These are phyloP conservation scores for Backusella macrospora DNA, from an alignment of 192 early-diverging fungal species.

Conservation along the genomic window DNA sequence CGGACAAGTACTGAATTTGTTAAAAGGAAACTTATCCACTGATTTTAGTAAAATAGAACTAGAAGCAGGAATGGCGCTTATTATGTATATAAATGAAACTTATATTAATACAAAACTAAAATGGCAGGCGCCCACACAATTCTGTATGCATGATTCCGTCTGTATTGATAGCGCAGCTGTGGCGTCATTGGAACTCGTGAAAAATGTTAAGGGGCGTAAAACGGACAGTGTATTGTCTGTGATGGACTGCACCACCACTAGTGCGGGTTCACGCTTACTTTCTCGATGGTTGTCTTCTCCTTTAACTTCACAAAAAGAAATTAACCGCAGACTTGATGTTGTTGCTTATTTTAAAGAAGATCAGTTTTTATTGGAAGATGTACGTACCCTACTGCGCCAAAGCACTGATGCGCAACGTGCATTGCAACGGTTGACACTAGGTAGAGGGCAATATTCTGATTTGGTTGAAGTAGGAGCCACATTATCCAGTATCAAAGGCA, in stretches of 20 bases:
- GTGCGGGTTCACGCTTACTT: slow-evolving; percentile 75
- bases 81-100: slow-evolving; percentile 75
- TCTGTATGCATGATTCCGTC: slow-evolving; percentile 60
- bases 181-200: slow-evolving; percentile 75
- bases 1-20: not conserved
- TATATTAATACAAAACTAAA: slow-evolving; percentile 65
- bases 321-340: slow-evolving; percentile 73
- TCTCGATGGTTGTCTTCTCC: slow-evolving; percentile 73
- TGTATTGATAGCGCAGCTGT: slow-evolving; percentile 82
- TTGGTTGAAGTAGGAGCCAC: slow-evolving; percentile 62
- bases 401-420: slow-evolving; percentile 71
- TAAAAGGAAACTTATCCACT: not conserved
- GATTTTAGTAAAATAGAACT: slow-evolving; percentile 18
- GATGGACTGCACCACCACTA: slow-evolving; percentile 81
- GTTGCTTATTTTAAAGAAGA: slow-evolving; percentile 70
- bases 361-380: slow-evolving; percentile 54
- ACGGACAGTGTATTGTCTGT: slow-evolving; percentile 68
- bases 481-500: slow-evolving; percentile 53
- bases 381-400: slow-evolving; percentile 50
- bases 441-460: slow-evolving; percentile 64
- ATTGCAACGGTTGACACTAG: slow-evolving; percentile 70
- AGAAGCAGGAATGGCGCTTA: slow-evolving; percentile 54
- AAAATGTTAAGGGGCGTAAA: slow-evolving; percentile 52
- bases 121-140: slow-evolving; percentile 63
- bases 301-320: slow-evolving; percentile 60